Evolutionary conservation across 139 green algal species (phyloP).

Genomic region (Limnomonas spitsbergensis): DNA sequence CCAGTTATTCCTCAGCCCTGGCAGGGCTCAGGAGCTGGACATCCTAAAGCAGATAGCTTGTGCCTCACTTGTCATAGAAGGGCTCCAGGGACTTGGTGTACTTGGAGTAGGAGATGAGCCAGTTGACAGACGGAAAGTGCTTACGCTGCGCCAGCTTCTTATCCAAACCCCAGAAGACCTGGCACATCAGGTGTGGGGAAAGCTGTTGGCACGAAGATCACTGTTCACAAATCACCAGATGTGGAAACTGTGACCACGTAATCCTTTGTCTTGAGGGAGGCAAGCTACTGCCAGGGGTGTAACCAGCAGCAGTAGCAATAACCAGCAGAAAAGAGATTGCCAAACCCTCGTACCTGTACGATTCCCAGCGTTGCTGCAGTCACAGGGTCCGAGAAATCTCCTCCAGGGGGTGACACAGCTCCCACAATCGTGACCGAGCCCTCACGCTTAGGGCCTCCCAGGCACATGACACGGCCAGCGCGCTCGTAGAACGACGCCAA

Average conservation of each 20-base stretch:
- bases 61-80: conserved; percentile 85
- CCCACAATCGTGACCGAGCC: conserved; percentile 97
- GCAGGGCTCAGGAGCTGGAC: too few species aligned
- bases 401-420: conserved; percentile 94
- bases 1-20: too few species aligned
- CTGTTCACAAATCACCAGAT: neutral
- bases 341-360: conserved; percentile 76
- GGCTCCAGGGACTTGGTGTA: conserved; percentile 95
- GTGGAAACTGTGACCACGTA: neutral
- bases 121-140: conserved; percentile 99
- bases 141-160: conserved; percentile 99
- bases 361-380: conserved; percentile 97
- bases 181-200: conserved; percentile 12
- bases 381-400: conserved; percentile 98
- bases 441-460: conserved; percentile 87
- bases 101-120: conserved; percentile 99
- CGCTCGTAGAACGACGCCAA: conserved; percentile 99
- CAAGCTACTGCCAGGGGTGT: neutral
- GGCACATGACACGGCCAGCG: conserved; percentile 89
- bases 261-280: neutral
- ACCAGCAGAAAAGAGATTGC: too few species aligned
- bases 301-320: too few species aligned
- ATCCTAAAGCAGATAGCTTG: neutral
- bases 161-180: conserved; percentile 99
- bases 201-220: neutral